Conservation (phyloP, 495 filamentous ascomycete species). For the Thozetella sp. region DNA sequence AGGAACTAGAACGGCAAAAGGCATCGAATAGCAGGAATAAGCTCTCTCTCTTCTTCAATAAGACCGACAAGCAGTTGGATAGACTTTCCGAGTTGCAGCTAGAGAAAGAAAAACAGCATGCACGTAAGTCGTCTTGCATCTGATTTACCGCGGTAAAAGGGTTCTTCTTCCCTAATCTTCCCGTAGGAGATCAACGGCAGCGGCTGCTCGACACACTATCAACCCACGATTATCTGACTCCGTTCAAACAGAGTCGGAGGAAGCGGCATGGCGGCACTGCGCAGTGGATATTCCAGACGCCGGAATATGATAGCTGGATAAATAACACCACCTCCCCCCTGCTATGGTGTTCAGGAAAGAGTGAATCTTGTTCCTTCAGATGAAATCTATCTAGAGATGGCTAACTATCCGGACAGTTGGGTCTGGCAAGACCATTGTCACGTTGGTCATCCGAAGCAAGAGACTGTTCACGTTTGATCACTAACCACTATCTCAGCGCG, state of each 20-base stretch:
- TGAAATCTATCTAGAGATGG: not conserved
- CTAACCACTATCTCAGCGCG: not conserved
- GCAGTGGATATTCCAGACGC: conserved; percentile 15
- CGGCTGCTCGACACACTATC: not conserved
- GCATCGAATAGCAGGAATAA: not conserved
- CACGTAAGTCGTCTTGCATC: not conserved
- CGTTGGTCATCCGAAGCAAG: not conserved
- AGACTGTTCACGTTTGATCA: not conserved
- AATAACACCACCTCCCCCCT: conserved; percentile 4
- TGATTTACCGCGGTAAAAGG: not conserved
- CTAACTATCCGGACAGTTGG: not conserved
- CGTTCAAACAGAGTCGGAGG: conserved; percentile 16
- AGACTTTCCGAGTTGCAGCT: not conserved
- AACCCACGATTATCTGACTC: not conserved
- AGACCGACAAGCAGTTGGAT: not conserved
- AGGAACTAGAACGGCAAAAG: not conserved
- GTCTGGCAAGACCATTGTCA: not conserved
- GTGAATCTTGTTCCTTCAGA: not conserved
- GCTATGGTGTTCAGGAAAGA: not conserved
- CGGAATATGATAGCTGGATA: conserved; percentile 14
- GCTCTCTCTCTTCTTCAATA: not conserved
- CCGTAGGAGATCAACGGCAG: not conserved
- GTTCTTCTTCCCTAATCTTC: not conserved
- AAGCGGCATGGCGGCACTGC: conserved; percentile 15
- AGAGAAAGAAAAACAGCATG: not conserved